A percentile compares a stretch with the other conserved stretches of the same genome.
Conservation (phyloP, 2,329 filamentous ascomycete genomes). For the Fusarium goolgardi region DNA sequence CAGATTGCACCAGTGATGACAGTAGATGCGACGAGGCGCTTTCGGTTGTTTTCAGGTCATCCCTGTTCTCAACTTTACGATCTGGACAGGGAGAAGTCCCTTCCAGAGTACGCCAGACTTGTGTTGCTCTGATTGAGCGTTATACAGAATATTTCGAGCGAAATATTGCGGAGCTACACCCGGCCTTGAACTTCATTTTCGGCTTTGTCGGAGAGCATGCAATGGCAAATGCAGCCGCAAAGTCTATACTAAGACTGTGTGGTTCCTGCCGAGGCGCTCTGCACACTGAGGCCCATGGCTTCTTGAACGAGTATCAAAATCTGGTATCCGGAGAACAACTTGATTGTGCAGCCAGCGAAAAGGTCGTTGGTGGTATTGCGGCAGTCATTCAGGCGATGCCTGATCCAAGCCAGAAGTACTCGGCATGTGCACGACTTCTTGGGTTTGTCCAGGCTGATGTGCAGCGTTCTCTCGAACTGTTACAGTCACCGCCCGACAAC, state of each 20-base stretch:
- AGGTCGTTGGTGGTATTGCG: constrained; percentile 78
- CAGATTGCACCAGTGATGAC: constrained; percentile 72
- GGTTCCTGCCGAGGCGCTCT: constrained; percentile 78
- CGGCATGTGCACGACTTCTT: constrained; percentile 42
- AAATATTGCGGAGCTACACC: constrained; percentile 73
- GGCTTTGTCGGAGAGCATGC: constrained; percentile 71
- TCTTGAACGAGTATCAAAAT: constrained; percentile 77
- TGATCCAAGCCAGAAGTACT: constrained; percentile 69
- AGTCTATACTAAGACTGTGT: constrained; percentile 79
- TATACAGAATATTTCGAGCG: constrained; percentile 83
- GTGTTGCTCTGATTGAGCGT: constrained; percentile 75
- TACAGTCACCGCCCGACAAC: constrained; percentile 15
- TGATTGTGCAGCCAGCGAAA: constrained; percentile 77
- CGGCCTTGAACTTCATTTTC: constrained; percentile 80
- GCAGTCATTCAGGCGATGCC: constrained; percentile 79
- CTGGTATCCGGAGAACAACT: constrained; percentile 66
- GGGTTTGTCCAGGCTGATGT: constrained; percentile 70
- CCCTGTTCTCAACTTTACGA: constrained; percentile 67
- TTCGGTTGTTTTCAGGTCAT: constrained; percentile 69
- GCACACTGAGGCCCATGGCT: constrained; percentile 73
- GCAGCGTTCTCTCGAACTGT: constrained; percentile 39
- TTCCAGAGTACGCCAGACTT: constrained; percentile 72
- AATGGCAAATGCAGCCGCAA: constrained; percentile 76
- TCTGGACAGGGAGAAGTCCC: constrained; percentile 66
- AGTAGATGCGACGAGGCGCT: constrained; percentile 69